phyloP scores from a whole-genome alignment of 225 moss, liverwort and hornwort genomes.

The Marchantia polymorpha region DNA sequence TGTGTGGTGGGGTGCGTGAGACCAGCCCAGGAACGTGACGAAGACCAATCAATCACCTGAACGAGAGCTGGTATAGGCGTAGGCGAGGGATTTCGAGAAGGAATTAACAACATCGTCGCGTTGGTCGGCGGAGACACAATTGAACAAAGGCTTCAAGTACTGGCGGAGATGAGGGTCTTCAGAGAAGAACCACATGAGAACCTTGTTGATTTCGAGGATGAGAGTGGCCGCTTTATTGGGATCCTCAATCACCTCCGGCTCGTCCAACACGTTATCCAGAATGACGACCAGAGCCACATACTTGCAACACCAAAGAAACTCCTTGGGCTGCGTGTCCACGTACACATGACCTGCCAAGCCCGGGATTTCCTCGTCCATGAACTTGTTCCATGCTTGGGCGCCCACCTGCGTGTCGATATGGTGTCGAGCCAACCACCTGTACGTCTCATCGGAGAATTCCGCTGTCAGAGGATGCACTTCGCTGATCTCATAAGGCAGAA shows the following conservation, averaged over 20 bases:
- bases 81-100: constrained; percentile 8
- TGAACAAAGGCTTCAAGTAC: constrained; percentile 6
- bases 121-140: background rate
- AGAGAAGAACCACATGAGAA: constrained; percentile 32
- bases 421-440: constrained; percentile 9
- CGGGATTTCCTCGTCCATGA: constrained; percentile 2
- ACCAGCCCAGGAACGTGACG: background rate
- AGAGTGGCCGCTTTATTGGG: background rate
- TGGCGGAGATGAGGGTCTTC: constrained; percentile 25
- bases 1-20: background rate
- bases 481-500: constrained; percentile 8
- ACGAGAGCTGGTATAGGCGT: constrained; percentile 15
- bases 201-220: constrained; percentile 21
- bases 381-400: constrained; percentile 9
- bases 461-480: constrained; percentile 19
- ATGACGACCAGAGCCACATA: background rate
- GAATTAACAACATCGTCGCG: background rate
- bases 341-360: constrained; percentile 11
- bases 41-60: constrained; percentile 14
- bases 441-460: constrained; percentile 6
- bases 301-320: constrained; percentile 22
- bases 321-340: constrained; percentile 12
- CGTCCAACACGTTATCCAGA: constrained; percentile 14
- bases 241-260: background rate
- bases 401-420: constrained; percentile 16